Evolutionary conservation across 768 basidiomycete genomes (phyloP), one percentile per base, ranked within the genome.

Genomic region (Coprinellus micaceus): DNA sequence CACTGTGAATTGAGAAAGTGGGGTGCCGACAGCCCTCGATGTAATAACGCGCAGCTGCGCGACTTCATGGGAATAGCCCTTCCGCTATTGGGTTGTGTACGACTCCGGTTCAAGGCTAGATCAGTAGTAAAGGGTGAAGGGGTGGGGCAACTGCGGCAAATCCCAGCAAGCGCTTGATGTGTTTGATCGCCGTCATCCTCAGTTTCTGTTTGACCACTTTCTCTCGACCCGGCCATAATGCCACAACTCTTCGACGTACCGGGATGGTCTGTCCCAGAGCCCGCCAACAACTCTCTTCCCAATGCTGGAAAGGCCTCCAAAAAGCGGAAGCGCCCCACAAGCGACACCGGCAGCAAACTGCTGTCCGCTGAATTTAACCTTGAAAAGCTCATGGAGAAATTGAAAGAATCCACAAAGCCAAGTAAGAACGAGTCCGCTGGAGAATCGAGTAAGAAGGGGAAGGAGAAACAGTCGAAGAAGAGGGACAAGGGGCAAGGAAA

Each of bases 221-320:
- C 52, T 26, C 43, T 21, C 24, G 44, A 26, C 36, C 56, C 36
- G 29, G 44, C 57, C 78, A 72, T 82, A 60, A 57, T 57, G 56
- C 56, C 56, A 17, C 56, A 57, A 33, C 51, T 57, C 19, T 89
- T 89, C 68, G 74, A 85, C 41, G 82, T 89, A 19, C 82, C 86
- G 3, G 88, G 88, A 17, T 89, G 88, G 88, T 76, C 81, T 28
- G 70, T 88, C 13, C 69, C 76, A 36, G 66, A 74, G 21, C 68
- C 64, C 7, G 78, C 80, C 5, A 56, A 71, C 28, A 69, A 74
- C 41, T 33, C 33, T 6, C 6, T 13, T 13, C 11, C 56, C 6
- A 63, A 69, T 4, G 61, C 57, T 36, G 53, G 58, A 1, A 66
- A 67, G 22, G 58, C 67, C 2, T 79, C 78, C 17, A 84, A 78